Percentiles rank a stretch among this genome's conserved stretches.
These are phyloP conservation scores for Irpex sp. DNA, from an alignment of 1,284 basidiomycete species.

Conservation along the genomic window DNA sequence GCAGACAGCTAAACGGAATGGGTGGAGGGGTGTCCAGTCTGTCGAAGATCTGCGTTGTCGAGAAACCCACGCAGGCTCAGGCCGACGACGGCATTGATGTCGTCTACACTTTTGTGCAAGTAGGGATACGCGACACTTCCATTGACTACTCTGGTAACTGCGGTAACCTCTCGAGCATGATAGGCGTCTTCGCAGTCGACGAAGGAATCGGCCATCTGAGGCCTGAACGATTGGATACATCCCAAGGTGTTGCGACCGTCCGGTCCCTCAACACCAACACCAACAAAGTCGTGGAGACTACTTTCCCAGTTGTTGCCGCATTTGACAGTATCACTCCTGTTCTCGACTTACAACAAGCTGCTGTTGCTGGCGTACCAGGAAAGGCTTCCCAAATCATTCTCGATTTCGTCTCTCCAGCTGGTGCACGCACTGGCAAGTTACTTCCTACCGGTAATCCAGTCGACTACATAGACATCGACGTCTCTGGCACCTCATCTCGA, in stretches of 20 bases:
- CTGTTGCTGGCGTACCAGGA: conserved; percentile 63
- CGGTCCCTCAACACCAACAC: conserved; percentile 67
- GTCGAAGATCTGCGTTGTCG: conserved; percentile 76
- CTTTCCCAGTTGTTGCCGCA: conserved; percentile 44
- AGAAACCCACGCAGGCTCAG: conserved; percentile 35
- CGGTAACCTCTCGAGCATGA: conserved; percentile 62
- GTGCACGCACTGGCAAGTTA: conserved; percentile 64
- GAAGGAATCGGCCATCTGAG: conserved; percentile 43
- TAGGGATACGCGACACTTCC: conserved; percentile 48
- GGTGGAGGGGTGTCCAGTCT: conserved; percentile 77
- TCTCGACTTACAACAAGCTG: conserved; percentile 45
- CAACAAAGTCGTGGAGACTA: conserved; percentile 58
- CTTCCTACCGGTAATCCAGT: conserved; percentile 53
- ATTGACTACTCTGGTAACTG: conserved; percentile 68
- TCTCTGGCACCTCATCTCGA: conserved; percentile 12
- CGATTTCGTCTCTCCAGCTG: conserved; percentile 61
- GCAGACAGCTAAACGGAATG: conserved; percentile 78
- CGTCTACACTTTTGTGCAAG: conserved; percentile 59
- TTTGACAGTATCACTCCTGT: conserved; percentile 27
- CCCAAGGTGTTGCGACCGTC: conserved; percentile 33
- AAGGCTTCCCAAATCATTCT: conserved; percentile 58
- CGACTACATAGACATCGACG: conserved; percentile 37
- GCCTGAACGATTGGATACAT: conserved; percentile 8
- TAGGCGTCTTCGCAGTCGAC: conserved; percentile 63
- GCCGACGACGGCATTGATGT: conserved; percentile 41